These are phyloP conservation scores for Spongospora subterranea DNA, from an alignment of 208 protist genomes.

Conservation along the genomic window DNA sequence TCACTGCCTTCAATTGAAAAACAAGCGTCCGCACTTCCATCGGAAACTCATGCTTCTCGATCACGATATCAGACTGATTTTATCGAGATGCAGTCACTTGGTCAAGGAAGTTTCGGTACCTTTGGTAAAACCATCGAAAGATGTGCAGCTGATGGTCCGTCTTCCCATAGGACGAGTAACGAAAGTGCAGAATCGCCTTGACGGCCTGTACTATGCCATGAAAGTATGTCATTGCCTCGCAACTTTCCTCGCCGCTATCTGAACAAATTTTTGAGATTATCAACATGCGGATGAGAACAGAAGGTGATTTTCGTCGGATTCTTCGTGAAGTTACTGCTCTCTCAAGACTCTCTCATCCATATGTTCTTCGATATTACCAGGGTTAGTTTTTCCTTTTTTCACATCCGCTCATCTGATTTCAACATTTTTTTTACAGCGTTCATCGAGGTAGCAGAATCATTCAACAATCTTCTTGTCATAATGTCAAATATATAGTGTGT, in stretches of 20 bases:
- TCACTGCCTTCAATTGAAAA: constrained; percentile 5
- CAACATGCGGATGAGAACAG: not conserved
- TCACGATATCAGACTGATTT: constrained; percentile 29
- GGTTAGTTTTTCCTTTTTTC: not conserved
- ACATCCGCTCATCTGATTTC: not conserved
- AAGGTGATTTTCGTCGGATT: constrained; percentile 22
- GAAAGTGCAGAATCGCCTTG: constrained; percentile 46
- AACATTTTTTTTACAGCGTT: not conserved
- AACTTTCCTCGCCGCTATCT: not conserved
- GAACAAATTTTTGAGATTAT: not conserved
- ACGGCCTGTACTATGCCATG: constrained; percentile 51
- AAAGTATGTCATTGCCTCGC: not conserved
- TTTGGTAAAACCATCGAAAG: not conserved
- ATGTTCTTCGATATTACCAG: constrained; percentile 52
- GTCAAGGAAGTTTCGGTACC: constrained; percentile 20
- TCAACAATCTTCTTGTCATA: not conserved
- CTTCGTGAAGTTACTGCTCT: constrained; percentile 38
- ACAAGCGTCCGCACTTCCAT: not conserved
- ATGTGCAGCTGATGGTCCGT: not conserved
- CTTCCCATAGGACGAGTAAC: not conserved
- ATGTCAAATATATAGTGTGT: not conserved
- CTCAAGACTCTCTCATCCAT: constrained; percentile 27
- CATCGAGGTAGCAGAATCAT: constrained; percentile 8
- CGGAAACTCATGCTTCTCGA: not conserved
- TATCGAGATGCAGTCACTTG: constrained; percentile 21